phyloP scores from a whole-genome alignment of 306 rosid species.

The Begonia fuchsioides region DNA sequence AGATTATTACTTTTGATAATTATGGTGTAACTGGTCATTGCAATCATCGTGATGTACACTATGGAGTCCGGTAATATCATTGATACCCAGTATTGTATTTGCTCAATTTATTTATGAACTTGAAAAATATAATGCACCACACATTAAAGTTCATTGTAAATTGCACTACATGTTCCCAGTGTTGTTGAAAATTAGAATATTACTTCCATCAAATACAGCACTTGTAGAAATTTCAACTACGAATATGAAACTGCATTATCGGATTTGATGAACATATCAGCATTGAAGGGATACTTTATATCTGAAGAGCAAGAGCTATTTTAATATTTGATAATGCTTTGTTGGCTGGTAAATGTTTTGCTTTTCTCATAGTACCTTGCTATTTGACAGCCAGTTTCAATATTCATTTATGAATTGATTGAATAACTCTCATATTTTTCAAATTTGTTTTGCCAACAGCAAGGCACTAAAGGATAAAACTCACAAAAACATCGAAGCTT shows the following conservation, averaged over 20 bases:
- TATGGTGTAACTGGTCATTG: slow-evolving; percentile 90
- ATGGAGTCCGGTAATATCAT: slow-evolving; percentile 47
- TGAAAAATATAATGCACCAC: not conserved
- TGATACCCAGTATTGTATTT: slow-evolving; percentile 3
- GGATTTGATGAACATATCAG: too few relatives aligned
- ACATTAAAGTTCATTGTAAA: not conserved
- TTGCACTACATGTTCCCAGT: too few relatives aligned
- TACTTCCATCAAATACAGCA: not conserved
- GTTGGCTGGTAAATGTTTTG: too few relatives aligned
- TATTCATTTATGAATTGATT: slow-evolving; percentile 1
- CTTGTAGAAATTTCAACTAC: too few relatives aligned
- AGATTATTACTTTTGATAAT: slow-evolving; percentile 75
- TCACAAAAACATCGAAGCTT: slow-evolving; percentile 43
- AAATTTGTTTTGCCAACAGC: slow-evolving; percentile 23
- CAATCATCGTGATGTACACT: slow-evolving; percentile 71
- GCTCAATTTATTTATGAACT: not conserved
- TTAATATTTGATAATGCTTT: too few relatives aligned
- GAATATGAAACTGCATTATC: too few relatives aligned
- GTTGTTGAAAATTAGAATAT: not conserved
- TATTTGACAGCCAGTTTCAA: too few relatives aligned
- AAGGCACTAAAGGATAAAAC: slow-evolving; percentile 24
- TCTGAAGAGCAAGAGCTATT: too few relatives aligned
- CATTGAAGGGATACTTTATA: too few relatives aligned
- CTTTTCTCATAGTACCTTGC: too few relatives aligned
- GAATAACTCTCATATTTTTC: slow-evolving; percentile 3